Conservation (phyloP, 2,329 filamentous ascomycete species). For the Aspergillus pseudoterreus region DNA sequence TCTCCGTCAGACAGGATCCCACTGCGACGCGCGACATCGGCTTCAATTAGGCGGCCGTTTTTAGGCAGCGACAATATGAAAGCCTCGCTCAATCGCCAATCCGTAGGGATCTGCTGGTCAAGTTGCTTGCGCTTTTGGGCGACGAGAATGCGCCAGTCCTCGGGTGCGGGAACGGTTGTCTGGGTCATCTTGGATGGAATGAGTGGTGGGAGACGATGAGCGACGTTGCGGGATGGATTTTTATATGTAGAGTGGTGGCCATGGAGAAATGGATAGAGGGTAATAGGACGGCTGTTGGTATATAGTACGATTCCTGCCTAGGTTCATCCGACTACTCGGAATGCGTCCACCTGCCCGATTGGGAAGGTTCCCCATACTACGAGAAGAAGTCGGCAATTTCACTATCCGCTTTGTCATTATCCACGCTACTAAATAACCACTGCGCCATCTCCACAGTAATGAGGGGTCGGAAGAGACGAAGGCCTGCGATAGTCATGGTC, state of each 20-base stretch:
- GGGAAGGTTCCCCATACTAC: not conserved
- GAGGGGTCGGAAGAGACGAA: not conserved
- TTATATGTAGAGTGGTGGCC: too few relatives aligned
- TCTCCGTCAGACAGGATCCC: conserved; percentile 47
- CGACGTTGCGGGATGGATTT: not conserved
- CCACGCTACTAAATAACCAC: too few relatives aligned
- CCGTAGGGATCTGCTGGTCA: conserved; percentile 27
- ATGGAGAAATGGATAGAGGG: too few relatives aligned
- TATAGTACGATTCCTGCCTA: not conserved
- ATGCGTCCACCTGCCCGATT: not conserved
- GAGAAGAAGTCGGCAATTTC: too few relatives aligned
- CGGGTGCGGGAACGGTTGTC: conserved; percentile 8
- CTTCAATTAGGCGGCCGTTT: conserved; percentile 16
- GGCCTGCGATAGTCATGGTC: too few relatives aligned
- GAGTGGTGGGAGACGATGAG: not conserved
- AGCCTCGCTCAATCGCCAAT: conserved; percentile 27
- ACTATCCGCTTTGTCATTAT: not conserved
- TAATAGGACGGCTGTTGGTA: too few relatives aligned
- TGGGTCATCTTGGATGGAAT: not conserved
- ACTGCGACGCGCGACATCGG: conserved; percentile 24
- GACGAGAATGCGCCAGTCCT: conserved; percentile 20
- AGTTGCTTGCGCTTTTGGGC: conserved; percentile 27
- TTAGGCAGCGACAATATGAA: conserved; percentile 6
- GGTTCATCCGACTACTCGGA: not conserved
- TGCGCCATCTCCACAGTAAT: not conserved